Evolutionary conservation across 1,284 basidiomycete genomes (phyloP).

Genomic region (Rhodotorula sp.): DNA sequence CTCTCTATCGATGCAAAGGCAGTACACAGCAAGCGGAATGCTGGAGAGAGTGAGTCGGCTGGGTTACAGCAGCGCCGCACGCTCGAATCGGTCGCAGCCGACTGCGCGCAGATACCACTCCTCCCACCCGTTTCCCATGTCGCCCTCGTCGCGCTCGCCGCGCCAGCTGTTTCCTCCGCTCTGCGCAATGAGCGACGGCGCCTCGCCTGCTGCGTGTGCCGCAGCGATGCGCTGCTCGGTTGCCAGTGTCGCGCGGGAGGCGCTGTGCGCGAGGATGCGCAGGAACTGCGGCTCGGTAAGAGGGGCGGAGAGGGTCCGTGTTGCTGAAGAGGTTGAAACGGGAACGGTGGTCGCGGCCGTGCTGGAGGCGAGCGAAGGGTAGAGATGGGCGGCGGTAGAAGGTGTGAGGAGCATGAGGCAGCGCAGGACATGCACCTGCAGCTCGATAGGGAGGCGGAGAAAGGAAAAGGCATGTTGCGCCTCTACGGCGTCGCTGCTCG

Average conservation of each 20-base stretch:
- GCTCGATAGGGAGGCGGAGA: slow-evolving; percentile 35
- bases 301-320: slow-evolving; percentile 12
- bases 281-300: slow-evolving; percentile 39
- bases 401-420: slow-evolving; percentile 25
- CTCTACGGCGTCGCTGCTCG: neutral
- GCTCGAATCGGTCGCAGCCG: slow-evolving; percentile 35
- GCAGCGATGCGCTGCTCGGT: slow-evolving; percentile 14
- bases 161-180: neutral
- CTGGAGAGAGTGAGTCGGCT: too few species aligned
- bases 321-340: neutral
- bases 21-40: neutral
- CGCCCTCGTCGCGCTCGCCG: neutral
- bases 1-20: neutral
- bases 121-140: slow-evolving; percentile 22
- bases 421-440: slow-evolving; percentile 38
- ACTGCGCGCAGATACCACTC: slow-evolving; percentile 30
- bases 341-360: rapidly evolving
- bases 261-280: slow-evolving; percentile 22
- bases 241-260: slow-evolving; percentile 18
- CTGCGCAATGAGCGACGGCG: slow-evolving; percentile 14
- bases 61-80: neutral
- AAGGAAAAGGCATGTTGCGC: slow-evolving; percentile 20
- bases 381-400: slow-evolving; percentile 16
- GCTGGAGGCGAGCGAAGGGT: neutral
- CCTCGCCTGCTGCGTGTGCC: slow-evolving; percentile 9